phyloP scores from a whole-genome alignment of 805 yeast species.

The Candida alai region DNA sequence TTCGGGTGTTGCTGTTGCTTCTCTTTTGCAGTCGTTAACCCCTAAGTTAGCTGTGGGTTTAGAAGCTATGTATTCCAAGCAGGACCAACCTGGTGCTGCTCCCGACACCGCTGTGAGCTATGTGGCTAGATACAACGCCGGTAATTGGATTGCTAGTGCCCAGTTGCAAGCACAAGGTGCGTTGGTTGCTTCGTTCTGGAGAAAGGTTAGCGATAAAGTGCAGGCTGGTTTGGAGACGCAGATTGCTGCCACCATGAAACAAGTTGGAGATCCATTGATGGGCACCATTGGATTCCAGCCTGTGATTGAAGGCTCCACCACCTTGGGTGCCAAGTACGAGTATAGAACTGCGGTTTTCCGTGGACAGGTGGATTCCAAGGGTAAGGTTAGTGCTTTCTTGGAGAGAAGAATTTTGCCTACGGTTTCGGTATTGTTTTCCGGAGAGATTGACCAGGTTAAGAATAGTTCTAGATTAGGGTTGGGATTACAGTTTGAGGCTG shows the following conservation, averaged over 20 bases:
- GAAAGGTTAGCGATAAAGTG: constrained; percentile 85
- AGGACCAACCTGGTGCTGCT: constrained; percentile 62
- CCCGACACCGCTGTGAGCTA: constrained; percentile 91
- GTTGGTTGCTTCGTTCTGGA: constrained; percentile 85
- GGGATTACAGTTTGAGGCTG: constrained; percentile 93
- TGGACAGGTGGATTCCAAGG: constrained; percentile 88
- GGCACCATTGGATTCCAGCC: constrained; percentile 80
- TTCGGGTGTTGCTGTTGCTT: constrained; percentile 86
- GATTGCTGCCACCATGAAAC: constrained; percentile 69
- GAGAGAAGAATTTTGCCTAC: constrained; percentile 94
- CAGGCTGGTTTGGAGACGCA: constrained; percentile 94
- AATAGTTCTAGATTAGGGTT: constrained; percentile 78
- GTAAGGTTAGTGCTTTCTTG: constrained; percentile 85
- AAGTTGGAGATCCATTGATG: constrained; percentile 69
- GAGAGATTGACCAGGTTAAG: constrained; percentile 83
- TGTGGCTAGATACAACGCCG: constrained; percentile 84
- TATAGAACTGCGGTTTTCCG: constrained; percentile 94
- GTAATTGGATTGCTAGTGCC: constrained; percentile 90
- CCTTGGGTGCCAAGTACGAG: constrained; percentile 96
- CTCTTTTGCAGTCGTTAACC: constrained; percentile 85
- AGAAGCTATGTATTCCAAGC: constrained; percentile 85
- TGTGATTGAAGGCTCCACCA: constrained; percentile 84
- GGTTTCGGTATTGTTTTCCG: constrained; percentile 79
- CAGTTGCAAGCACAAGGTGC: constrained; percentile 94
- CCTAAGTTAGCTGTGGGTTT: constrained; percentile 82